A percentile compares a stretch with the other conserved stretches of the same genome.
Conservation (phyloP, 306 rosid species). For the Cyamopsis tetragonoloba region DNA sequence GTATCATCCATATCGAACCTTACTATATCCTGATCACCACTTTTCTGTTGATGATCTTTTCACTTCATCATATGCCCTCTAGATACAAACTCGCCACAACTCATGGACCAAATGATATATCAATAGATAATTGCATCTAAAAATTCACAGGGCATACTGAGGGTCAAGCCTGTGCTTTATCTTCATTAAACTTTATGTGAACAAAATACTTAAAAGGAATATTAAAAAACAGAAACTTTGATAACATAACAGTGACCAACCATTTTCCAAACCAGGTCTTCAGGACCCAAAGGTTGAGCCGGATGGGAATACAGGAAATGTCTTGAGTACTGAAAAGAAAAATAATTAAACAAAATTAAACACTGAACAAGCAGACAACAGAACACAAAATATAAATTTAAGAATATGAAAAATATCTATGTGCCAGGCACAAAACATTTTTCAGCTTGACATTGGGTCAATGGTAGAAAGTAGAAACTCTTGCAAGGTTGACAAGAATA, state of each 20-base stretch:
- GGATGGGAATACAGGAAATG: conserved; percentile 89
- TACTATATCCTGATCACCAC: not conserved
- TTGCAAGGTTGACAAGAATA: not conserved
- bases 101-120: not conserved
- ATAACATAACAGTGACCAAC: conserved; percentile 39
- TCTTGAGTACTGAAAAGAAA: conserved; percentile 62
- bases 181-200: conserved; percentile 7
- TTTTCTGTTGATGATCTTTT: not conserved
- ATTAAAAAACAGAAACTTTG: not conserved
- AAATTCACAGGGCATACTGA: not conserved
- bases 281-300: conserved; percentile 93
- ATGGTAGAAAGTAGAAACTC: not conserved
- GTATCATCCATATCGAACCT: not conserved
- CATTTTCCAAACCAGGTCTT: conserved; percentile 97
- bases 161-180: not conserved
- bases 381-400: conserved; percentile 3
- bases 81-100: not conserved
- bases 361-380: conserved; percentile 3
- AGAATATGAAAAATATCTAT: not conserved
- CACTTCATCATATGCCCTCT: not conserved
- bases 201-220: not conserved
- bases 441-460: not conserved
- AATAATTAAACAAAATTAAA: conserved; percentile 10
- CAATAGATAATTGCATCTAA: not conserved
- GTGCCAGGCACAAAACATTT: not conserved